Evolutionary conservation across 2,329 filamentous ascomycete species (phyloP), one percentile per base, ranked within the genome.

Genomic region (Annulohypoxylon truncatum): DNA sequence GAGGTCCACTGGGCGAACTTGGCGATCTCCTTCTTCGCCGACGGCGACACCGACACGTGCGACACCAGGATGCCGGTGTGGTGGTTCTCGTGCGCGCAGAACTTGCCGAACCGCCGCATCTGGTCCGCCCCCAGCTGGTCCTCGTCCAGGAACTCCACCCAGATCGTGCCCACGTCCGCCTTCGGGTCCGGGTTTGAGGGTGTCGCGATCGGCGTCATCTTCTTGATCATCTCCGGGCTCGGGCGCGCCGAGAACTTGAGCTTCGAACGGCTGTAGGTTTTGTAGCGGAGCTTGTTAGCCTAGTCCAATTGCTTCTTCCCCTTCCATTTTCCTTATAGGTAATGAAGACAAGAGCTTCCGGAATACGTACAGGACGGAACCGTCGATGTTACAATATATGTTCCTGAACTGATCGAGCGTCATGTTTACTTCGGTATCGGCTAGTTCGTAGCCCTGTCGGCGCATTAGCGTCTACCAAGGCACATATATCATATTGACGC

Each of bases 31-130:
- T 96, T 96, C 79, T 95, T 89, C 35, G 94, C 95, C 66, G 94
- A 92, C 26, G 93, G 87, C 0, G 94, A 97, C 64, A 97, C 91
- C 48, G 92, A 84, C 50, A 90, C 91, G 76, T 91, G 87, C 61
- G 93, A 94, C 74, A 99, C 88, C 82, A 97, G 93, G 78, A 99
- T 92, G 70, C 96, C 96, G 9, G 92, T 94, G 81, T 92, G 90
- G 85, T 92, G 95, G 82, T 92, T 90, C 80, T 94, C 89, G 71
- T 89, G 84, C 74, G 89, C 86, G 76, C 96, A 90, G 80, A 92
- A 88, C 76, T 94, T 90, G 73, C 94, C 93, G 80, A 97, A 99
- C 62, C 87, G 85, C 79, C 95, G 94, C 80, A 98, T 92, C 79
- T 97, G 93, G 81, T 94, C 94, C 77, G 97, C 93, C 72, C 96